Conservation (phyloP, 805 yeast species). For the Lipomyces spencermartinsiae region DNA sequence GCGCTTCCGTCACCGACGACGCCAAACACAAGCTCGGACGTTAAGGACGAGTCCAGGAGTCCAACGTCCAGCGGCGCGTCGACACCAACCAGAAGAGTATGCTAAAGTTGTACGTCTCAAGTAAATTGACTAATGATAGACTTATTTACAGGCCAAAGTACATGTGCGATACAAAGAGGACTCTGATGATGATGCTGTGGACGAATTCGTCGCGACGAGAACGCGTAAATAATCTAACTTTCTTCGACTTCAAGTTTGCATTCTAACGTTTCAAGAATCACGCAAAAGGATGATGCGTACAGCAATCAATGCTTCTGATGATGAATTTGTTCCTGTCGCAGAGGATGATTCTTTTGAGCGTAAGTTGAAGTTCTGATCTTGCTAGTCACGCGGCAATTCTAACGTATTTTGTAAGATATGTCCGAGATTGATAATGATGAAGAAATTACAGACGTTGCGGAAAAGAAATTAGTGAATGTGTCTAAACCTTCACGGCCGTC, state of each 20-base stretch:
- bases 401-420: background rate
- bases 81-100: constrained; percentile 22
- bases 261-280: constrained; percentile 16
- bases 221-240: background rate
- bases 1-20: constrained; percentile 9
- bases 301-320: constrained; percentile 43
- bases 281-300: constrained; percentile 34
- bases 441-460: constrained; percentile 22
- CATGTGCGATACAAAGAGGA: constrained; percentile 31
- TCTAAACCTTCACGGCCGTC: background rate
- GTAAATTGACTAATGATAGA: background rate
- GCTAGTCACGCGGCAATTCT: background rate
- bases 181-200: constrained; percentile 32
- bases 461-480: constrained; percentile 10
- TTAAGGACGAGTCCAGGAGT: constrained; percentile 17
- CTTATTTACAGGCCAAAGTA: constrained; percentile 15
- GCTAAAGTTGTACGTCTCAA: background rate
- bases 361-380: background rate
- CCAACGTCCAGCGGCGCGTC: constrained; percentile 21
- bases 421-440: constrained; percentile 39
- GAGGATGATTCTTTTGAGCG: constrained; percentile 24
- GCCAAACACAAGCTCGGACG: constrained; percentile 16
- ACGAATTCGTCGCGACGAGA: background rate
- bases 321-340: constrained; percentile 49
- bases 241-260: background rate